Evolutionary conservation across 2,329 filamentous ascomycete genomes (phyloP).

Genomic region (Penicillium sclerotiorum): DNA sequence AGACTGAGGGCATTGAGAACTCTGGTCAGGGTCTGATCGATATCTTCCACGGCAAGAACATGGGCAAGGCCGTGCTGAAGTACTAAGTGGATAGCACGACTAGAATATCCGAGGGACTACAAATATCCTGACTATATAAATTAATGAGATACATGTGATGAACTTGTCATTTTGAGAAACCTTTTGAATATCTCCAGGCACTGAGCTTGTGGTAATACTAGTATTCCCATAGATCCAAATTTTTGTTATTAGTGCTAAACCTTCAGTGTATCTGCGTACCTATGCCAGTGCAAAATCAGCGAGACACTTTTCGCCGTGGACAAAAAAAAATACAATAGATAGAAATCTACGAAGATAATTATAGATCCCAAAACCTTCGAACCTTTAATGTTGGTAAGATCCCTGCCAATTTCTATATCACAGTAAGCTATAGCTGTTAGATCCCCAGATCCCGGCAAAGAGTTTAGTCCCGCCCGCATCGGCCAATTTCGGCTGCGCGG

Average conservation of each 20-base stretch:
- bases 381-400: not conserved
- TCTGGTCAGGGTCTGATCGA: constrained; percentile 72
- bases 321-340: too few species aligned
- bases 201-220: too few species aligned
- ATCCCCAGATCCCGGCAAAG: constrained; percentile 6
- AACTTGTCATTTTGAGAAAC: too few species aligned
- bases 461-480: constrained; percentile 22
- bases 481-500: constrained; percentile 45
- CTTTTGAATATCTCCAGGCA: too few species aligned
- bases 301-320: too few species aligned
- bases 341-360: too few species aligned
- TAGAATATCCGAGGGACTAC: too few species aligned
- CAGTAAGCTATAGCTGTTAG: not conserved
- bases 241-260: too few species aligned
- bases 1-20: constrained; percentile 77
- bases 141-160: constrained; percentile 11
- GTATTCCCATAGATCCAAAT: too few species aligned
- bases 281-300: too few species aligned
- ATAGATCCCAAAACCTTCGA: not conserved
- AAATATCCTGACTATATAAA: too few species aligned
- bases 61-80: constrained; percentile 82
- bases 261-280: too few species aligned
- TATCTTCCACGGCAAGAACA: constrained; percentile 77
- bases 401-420: not conserved
- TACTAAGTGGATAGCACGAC: constrained; percentile 52